These are phyloP conservation scores for Phytophthora sp. DNA, from an alignment of 352 stramenopile genomes.

Conservation along the genomic window DNA sequence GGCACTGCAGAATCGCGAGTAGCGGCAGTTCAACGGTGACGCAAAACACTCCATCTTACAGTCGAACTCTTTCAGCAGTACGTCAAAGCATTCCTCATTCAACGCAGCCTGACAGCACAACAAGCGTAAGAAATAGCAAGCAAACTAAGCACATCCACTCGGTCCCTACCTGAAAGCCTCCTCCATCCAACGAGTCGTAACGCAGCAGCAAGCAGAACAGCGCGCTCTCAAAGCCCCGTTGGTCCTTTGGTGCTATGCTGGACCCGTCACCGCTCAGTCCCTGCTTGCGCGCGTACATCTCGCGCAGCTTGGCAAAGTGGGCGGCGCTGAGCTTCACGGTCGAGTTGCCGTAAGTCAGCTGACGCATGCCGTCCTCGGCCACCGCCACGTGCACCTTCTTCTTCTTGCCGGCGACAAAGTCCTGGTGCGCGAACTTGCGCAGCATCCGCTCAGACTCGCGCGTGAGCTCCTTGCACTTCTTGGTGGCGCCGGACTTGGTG, in stretches of 20 bases:
- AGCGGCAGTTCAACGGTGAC: slow-evolving; percentile 94
- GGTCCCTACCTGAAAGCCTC: slow-evolving; percentile 85
- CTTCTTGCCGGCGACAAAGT: slow-evolving; percentile 49
- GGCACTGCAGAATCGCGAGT: slow-evolving; percentile 90
- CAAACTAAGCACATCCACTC: background rate
- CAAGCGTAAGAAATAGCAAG: background rate
- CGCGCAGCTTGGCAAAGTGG: slow-evolving; percentile 89
- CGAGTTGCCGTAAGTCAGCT: slow-evolving; percentile 69
- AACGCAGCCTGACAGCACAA: slow-evolving; percentile 61
- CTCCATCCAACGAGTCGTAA: slow-evolving; percentile 94
- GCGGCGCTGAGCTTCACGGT: slow-evolving; percentile 81
- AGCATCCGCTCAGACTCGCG: slow-evolving; percentile 58
- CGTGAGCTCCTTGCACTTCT: slow-evolving; percentile 68
- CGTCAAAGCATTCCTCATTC: slow-evolving; percentile 93
- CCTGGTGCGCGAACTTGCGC: slow-evolving; percentile 56
- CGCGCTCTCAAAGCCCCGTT: slow-evolving; percentile 65
- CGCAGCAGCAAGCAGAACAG: slow-evolving; percentile 91
- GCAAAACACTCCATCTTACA: slow-evolving; percentile 95
- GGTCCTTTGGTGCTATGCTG: slow-evolving; percentile 24
- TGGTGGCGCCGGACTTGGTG: slow-evolving; percentile 61
- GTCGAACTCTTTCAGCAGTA: slow-evolving; percentile 90
- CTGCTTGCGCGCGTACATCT: slow-evolving; percentile 74
- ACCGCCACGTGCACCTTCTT: slow-evolving; percentile 49
- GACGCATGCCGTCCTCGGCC: slow-evolving; percentile 42
- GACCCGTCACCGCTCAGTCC: slow-evolving; percentile 17